Conservation (phyloP, 2,329 filamentous ascomycete genomes). For the Torrubiella hemipterigena region DNA sequence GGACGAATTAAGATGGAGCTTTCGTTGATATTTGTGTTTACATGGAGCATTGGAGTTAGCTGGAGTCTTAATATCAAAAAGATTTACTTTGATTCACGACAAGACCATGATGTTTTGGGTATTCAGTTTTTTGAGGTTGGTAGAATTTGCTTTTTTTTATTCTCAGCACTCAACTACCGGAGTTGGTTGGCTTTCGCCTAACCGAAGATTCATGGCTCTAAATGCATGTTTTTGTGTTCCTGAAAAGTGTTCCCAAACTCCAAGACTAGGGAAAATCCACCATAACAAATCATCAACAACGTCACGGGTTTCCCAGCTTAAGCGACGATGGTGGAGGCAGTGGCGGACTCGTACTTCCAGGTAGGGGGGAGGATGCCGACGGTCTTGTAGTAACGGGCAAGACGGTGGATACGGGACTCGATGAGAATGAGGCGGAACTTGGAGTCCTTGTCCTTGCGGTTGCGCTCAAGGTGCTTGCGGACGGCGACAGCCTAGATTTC, state of each 20-base stretch:
- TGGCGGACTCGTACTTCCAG: slow-evolving; percentile 98
- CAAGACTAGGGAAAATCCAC: slow-evolving; percentile 26
- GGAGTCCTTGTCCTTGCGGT: slow-evolving; percentile 99
- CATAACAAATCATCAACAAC: slow-evolving; percentile 7
- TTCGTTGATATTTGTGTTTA: neutral
- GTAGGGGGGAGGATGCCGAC: slow-evolving; percentile 74
- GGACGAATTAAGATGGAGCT: slow-evolving; percentile 6
- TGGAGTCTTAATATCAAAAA: no score
- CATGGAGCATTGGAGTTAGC: no score
- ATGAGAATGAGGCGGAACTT: slow-evolving; percentile 99
- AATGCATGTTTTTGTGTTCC: slow-evolving; percentile 25
- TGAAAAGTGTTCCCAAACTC: slow-evolving; percentile 30
- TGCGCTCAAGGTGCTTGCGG: slow-evolving; percentile 99
- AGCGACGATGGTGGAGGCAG: slow-evolving; percentile 85
- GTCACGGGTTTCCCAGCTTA: slow-evolving; percentile 37
- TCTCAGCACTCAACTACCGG: slow-evolving; percentile 21
- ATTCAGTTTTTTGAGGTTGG: slow-evolving; percentile 10
- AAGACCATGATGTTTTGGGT: neutral
- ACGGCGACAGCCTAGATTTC: slow-evolving; percentile 85
- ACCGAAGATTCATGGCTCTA: slow-evolving; percentile 30
- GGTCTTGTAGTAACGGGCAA: slow-evolving; percentile 99
- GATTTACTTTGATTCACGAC: no score
- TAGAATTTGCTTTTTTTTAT: slow-evolving; percentile 14
- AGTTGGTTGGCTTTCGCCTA: slow-evolving; percentile 18
- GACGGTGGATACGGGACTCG: slow-evolving; percentile 99